Percentiles rank a stretch among this genome's conserved stretches.
Conservation (phyloP, 306 rosid species). For the Spatholobus suberectus region DNA sequence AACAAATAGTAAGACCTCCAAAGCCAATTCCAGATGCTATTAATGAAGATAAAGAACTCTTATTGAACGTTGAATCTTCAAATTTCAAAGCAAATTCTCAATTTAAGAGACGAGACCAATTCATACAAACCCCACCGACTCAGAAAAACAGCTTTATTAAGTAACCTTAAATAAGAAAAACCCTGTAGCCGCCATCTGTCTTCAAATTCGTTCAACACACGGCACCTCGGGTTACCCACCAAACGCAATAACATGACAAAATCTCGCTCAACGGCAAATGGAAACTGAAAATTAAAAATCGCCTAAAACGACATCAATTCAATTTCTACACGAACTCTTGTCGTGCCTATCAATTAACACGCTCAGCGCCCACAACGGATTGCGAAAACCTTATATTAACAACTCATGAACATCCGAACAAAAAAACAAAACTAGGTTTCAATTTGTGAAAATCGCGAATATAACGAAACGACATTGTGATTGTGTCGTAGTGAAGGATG, state of each 20-base stretch:
- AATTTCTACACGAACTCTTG: conserved; percentile 11
- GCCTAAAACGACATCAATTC: conserved; percentile 26
- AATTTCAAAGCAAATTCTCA: conserved; percentile 39
- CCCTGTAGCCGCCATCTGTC: conserved; percentile 35
- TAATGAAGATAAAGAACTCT: conserved; percentile 14
- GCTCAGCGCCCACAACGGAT: background rate
- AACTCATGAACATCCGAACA: background rate
- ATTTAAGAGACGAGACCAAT: conserved; percentile 38
- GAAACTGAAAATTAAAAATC: background rate
- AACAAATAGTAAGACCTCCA: background rate
- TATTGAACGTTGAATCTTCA: conserved; percentile 29
- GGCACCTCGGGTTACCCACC: conserved; percentile 24
- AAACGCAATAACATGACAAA: conserved; percentile 25
- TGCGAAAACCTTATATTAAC: background rate
- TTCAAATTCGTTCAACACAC: conserved; percentile 59
- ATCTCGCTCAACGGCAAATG: conserved; percentile 30
- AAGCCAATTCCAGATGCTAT: conserved; percentile 32
- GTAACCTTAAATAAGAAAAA: conserved; percentile 5
- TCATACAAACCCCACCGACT: conserved; percentile 51
- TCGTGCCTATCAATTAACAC: conserved; percentile 6
- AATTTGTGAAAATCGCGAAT: background rate
- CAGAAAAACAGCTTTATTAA: conserved; percentile 7
- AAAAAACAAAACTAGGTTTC: background rate
- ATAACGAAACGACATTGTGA: background rate
- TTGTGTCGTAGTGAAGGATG: background rate